Evolutionary conservation across 225 moss, liverwort and hornwort species (phyloP).

Genomic region (Physcomitrium patens): DNA sequence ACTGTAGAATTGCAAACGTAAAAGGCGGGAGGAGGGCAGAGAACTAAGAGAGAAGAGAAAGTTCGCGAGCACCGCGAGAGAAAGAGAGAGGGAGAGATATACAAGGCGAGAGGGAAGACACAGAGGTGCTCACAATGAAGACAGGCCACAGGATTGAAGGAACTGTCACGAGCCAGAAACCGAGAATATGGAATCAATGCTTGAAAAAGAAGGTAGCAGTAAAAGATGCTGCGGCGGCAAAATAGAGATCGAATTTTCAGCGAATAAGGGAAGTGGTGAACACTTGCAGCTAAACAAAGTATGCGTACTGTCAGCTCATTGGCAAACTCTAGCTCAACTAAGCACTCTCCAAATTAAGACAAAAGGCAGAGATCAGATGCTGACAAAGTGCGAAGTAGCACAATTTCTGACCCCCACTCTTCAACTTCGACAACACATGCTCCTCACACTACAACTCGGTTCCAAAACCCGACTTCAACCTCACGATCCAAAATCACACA

Average conservation of each 20-base stretch:
- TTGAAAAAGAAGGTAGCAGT: constrained; percentile 33
- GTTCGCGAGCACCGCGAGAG: background rate
- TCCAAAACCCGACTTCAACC: background rate
- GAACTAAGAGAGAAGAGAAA: constrained; percentile 19
- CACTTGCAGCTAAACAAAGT: constrained; percentile 21
- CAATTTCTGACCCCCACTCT: background rate
- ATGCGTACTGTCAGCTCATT: background rate
- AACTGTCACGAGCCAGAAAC: constrained; percentile 20
- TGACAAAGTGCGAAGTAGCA: background rate
- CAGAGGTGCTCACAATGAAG: constrained; percentile 16
- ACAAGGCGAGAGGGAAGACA: background rate
- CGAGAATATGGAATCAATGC: constrained; percentile 49
- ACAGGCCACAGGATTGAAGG: background rate
- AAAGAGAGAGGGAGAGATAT: constrained; percentile 10
- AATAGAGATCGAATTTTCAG: constrained; percentile 38
- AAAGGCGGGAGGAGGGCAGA: constrained; percentile 16
- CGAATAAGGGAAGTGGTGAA: constrained; percentile 34
- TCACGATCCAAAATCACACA: constrained; percentile 7
- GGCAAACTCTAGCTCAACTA: constrained; percentile 9
- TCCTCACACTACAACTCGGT: background rate
- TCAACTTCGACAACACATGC: background rate
- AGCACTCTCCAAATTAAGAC: constrained; percentile 30
- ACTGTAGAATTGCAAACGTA: constrained; percentile 30
- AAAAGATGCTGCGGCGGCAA: constrained; percentile 46
- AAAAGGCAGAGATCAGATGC: constrained; percentile 9